phyloP scores from a whole-genome alignment of 352 stramenopile species.

The Aphanomyces invadans region DNA sequence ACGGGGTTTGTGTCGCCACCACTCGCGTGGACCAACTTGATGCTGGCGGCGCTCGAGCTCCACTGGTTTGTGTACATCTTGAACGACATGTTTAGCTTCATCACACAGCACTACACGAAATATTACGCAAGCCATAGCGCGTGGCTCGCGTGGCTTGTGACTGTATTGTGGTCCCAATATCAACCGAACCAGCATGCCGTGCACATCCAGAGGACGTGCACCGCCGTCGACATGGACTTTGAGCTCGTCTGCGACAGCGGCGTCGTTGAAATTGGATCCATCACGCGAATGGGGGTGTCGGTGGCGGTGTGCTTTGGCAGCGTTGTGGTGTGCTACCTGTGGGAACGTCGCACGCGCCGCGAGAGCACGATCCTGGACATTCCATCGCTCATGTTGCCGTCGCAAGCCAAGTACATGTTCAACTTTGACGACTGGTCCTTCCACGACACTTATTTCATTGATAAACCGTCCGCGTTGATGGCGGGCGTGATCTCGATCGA shows the following conservation, averaged over 20 bases:
- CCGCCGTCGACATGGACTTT: constrained; percentile 19
- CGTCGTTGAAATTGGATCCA: constrained; percentile 10
- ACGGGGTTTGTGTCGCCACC: constrained; percentile 4
- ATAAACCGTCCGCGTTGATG: constrained; percentile 17
- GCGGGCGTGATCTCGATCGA: constrained; percentile 17
- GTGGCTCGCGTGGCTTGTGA: background rate
- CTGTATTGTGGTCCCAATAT: background rate
- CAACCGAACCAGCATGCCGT: background rate
- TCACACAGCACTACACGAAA: constrained; percentile 3
- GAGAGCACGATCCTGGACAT: background rate
- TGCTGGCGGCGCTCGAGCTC: constrained; percentile 8
- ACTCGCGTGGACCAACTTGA: constrained; percentile 2
- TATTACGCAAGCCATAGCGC: constrained; percentile 11
- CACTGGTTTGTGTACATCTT: constrained; percentile 23
- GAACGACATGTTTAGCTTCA: constrained; percentile 11
- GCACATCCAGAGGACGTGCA: background rate
- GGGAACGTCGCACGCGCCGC: background rate
- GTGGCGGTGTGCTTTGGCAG: background rate
- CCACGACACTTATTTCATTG: background rate
- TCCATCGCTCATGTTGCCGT: constrained; percentile 11
- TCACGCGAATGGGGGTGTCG: background rate
- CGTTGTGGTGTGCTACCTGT: background rate
- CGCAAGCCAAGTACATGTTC: constrained; percentile 22
- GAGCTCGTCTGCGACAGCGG: constrained; percentile 8
- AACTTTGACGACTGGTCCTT: constrained; percentile 12